Base-by-base conservation (phyloP, 2,329 filamentous ascomycete genomes). In the Trichoderma sp. region DNA sequence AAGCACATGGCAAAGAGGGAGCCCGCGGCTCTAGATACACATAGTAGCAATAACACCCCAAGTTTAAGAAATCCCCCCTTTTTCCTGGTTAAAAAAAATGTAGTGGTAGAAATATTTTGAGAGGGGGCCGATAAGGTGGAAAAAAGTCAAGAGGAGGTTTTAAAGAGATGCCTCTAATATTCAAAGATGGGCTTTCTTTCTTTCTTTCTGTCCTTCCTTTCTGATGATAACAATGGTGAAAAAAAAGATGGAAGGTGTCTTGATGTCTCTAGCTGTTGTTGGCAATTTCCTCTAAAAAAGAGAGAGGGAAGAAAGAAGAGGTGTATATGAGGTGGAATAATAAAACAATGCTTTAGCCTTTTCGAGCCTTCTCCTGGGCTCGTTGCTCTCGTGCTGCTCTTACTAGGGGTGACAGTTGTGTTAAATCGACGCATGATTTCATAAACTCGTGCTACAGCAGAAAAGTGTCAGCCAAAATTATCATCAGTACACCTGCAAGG, bases 331-430 rank as follows among this genome's bases (percentile, higher is more conserved):
- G 31, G n/a, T 40, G 21, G 35, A 63, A 35, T 37, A 24, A 47
- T 55, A 11, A 58, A 43, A 57, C 19, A 37, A 29, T 59, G 63
- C 63, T 67, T 67, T 67, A 67, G 24, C 49, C 89, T 79, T 92
- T 92, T 72, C 89, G 87, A 70, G 89, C 89, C 81, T 92, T 93
- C 81, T 98, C 95, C 76, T 95, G 91, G 31, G 92, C 92, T 79
- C 94, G 88, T 72, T 94, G 94, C 78, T 93, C 89, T 73, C 94
- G 88, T 59, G 95, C 95, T 53, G 94, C 92, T 76, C 91, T 89
- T 64, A 98, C 95, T 70, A 98, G 86, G 11, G 95, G 94, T 31
- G 95, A 91, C 67, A 98, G 85, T 70, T 94, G 93, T 67, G 85
- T 85, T 19, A 94, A 81, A 70, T 92, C 91, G 68, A 92, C 89